These are phyloP conservation scores for Oldenlandia corymbosa DNA, from an alignment of 257 asterid genomes.

Conservation along the genomic window DNA sequence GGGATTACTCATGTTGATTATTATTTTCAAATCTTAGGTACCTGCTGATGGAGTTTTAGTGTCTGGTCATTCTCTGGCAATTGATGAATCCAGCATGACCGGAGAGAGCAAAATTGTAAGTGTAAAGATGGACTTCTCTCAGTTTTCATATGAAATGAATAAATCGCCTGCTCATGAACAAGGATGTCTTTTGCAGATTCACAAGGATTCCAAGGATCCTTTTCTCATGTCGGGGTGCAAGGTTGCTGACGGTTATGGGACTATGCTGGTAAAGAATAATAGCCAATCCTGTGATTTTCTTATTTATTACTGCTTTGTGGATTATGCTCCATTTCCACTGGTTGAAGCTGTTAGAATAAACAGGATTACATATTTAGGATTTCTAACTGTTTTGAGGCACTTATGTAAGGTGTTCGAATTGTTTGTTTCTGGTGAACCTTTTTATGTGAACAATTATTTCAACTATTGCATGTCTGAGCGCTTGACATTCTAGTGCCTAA, in stretches of 20 bases:
- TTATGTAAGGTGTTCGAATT: no score
- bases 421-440: no score
- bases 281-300: constrained; percentile 5
- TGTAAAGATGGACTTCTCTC: constrained; percentile 12
- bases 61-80: constrained; percentile 72
- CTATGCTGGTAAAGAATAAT: constrained; percentile 65
- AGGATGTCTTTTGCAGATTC: constrained; percentile 44
- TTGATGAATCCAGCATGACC: constrained; percentile 99
- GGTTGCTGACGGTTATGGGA: constrained; percentile 96
- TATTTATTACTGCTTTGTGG: not conserved
- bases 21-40: constrained; percentile 37
- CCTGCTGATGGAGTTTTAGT: constrained; percentile 92
- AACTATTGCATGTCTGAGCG: no score
- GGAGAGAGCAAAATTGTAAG: constrained; percentile 97
- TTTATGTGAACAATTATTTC: no score
- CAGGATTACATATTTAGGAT: not conserved
- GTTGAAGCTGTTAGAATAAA: not conserved
- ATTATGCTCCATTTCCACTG: not conserved
- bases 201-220: constrained; percentile 76
- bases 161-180: constrained; percentile 4
- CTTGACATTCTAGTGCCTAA: no score
- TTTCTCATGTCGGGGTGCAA: constrained; percentile 96
- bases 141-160: constrained; percentile 5
- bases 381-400: no score
- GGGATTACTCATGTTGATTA: not conserved